phyloP scores from a whole-genome alignment of 2,329 filamentous ascomycete species.

The Byssoonygena ceratinophila region DNA sequence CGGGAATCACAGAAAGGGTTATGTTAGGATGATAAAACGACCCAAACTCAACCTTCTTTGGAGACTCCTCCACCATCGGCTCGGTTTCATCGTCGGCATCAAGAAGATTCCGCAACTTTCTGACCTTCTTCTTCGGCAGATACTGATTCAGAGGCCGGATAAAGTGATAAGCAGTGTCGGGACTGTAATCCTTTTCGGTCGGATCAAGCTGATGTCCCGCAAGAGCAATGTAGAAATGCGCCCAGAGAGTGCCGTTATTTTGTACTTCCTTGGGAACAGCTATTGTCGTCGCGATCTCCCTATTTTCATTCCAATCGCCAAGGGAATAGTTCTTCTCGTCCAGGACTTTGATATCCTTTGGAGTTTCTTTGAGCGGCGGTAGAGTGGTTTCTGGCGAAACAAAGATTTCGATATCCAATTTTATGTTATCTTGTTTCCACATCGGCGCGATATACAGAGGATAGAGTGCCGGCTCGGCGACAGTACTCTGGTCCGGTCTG shows the following conservation, averaged over 20 bases:
- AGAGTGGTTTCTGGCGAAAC: constrained; percentile 65
- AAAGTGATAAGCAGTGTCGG: constrained; percentile 70
- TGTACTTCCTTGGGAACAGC: constrained; percentile 68
- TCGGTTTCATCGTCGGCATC: constrained; percentile 39
- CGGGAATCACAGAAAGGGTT: constrained; percentile 75
- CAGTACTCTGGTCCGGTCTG: constrained; percentile 47
- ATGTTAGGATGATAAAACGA: constrained; percentile 95
- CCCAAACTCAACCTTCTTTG: constrained; percentile 57
- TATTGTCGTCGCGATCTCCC: constrained; percentile 67
- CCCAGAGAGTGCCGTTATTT: constrained; percentile 87
- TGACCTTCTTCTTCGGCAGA: constrained; percentile 77
- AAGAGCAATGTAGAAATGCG: constrained; percentile 81
- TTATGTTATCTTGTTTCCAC: constrained; percentile 63
- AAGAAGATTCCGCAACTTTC: constrained; percentile 79
- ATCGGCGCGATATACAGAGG: constrained; percentile 71
- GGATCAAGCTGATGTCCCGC: constrained; percentile 69
- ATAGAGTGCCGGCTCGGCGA: constrained; percentile 51
- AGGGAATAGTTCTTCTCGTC: constrained; percentile 70
- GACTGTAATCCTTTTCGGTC: constrained; percentile 58
- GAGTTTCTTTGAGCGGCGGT: constrained; percentile 54
- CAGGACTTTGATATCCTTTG: constrained; percentile 56
- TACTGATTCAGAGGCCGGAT: constrained; percentile 78
- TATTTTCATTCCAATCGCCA: constrained; percentile 67
- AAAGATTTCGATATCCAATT: constrained; percentile 74
- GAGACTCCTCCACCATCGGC: constrained; percentile 45